Conservation (phyloP, 768 basidiomycete species). For the Agaricus blazei region DNA sequence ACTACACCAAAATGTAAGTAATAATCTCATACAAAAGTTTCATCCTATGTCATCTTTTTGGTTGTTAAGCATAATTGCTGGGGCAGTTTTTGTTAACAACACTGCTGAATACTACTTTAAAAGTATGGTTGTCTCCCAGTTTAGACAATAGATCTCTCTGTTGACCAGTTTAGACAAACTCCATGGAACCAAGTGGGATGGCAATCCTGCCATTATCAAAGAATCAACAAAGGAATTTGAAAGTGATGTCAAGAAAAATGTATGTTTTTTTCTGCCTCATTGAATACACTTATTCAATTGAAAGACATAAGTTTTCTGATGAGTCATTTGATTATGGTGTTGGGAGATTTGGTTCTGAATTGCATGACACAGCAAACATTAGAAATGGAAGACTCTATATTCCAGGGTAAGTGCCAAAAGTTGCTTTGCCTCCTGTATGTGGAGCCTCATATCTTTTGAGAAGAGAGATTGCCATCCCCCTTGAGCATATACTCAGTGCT, state of each 20-base stretch:
- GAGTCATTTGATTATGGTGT: not conserved
- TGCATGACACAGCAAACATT: not conserved
- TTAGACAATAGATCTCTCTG: not conserved
- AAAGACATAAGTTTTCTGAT: not conserved
- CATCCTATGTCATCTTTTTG: not conserved
- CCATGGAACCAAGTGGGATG: not conserved
- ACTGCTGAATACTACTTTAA: not conserved
- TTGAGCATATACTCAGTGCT: not conserved
- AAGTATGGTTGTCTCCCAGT: not conserved
- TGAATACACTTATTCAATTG: not conserved
- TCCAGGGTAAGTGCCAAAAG: not conserved
- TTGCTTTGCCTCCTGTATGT: not conserved
- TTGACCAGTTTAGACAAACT: not conserved
- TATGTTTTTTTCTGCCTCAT: not conserved
- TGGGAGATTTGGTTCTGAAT: not conserved
- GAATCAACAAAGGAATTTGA: not conserved
- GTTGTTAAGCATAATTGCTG: not conserved
- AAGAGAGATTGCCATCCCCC: not conserved
- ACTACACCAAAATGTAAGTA: not conserved
- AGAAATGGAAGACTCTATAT: not conserved
- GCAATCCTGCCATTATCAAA: not conserved
- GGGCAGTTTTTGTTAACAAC: not conserved
- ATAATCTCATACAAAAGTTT: not conserved
- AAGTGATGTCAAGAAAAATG: not conserved
- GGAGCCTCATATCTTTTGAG: not conserved